These are phyloP conservation scores for Dacryopinax spathularia DNA, from an alignment of 768 basidiomycete species.

Conservation along the genomic window DNA sequence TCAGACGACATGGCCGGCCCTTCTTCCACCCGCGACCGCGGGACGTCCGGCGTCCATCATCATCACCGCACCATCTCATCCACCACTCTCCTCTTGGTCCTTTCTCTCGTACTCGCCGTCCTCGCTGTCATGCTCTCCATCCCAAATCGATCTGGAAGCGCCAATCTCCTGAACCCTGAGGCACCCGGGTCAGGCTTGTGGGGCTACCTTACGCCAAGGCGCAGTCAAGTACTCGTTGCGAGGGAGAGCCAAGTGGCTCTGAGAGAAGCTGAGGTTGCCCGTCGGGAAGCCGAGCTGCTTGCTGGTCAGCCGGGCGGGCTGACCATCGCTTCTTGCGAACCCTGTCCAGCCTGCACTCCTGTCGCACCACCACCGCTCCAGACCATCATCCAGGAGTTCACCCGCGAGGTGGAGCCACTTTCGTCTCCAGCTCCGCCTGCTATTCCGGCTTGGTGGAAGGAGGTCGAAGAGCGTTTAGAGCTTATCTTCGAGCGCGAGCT, in stretches of 20 bases:
- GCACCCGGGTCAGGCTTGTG: constrained; percentile 38
- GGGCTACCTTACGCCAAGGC: constrained; percentile 67
- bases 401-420: constrained; percentile 40
- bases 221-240: constrained; percentile 62
- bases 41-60: constrained; percentile 42
- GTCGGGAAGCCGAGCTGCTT: constrained; percentile 73
- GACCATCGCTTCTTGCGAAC: constrained; percentile 12
- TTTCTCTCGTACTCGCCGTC: constrained; percentile 73
- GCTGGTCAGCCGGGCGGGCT: constrained; percentile 74
- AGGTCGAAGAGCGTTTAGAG: constrained; percentile 46
- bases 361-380: constrained; percentile 46
- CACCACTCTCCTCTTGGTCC: constrained; percentile 71
- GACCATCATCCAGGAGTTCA: constrained; percentile 76
- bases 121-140: constrained; percentile 85
- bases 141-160: constrained; percentile 24
- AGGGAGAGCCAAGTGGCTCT: constrained; percentile 66
- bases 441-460: constrained; percentile 59
- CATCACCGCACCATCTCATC: constrained; percentile 79
- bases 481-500: constrained; percentile 74
- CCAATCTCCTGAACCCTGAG: constrained; percentile 12
- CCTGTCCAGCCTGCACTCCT: constrained; percentile 34
- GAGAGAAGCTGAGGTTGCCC: constrained; percentile 78
- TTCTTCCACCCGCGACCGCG: constrained; percentile 19
- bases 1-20: constrained; percentile 1
- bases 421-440: constrained; percentile 48